phyloP scores from a whole-genome alignment of 495 filamentous ascomycete species.

The Trichoderma gamsii region DNA sequence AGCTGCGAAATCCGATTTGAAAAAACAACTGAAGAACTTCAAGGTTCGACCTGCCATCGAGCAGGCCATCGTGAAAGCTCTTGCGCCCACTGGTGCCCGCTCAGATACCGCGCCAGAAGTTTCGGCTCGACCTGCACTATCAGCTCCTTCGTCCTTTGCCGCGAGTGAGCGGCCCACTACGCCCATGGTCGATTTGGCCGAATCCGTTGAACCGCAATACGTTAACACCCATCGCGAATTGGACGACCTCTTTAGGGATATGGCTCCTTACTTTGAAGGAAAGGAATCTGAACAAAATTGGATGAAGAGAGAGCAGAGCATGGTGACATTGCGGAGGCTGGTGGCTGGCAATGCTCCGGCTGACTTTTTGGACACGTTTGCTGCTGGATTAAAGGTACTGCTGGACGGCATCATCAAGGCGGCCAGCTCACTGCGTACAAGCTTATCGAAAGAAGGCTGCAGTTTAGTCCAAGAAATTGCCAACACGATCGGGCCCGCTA shows the following conservation, averaged over 20 bases:
- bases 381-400: constrained; percentile 62
- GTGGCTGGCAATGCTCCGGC: constrained; percentile 77
- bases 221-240: constrained; percentile 76
- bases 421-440: constrained; percentile 80
- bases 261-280: constrained; percentile 79
- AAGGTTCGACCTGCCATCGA: constrained; percentile 82
- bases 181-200: constrained; percentile 53
- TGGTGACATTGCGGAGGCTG: constrained; percentile 67
- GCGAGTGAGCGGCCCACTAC: constrained; percentile 43
- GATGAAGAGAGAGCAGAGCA: constrained; percentile 72
- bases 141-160: constrained; percentile 42
- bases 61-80: constrained; percentile 65
- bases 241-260: constrained; percentile 73
- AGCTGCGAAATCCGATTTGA: constrained; percentile 79
- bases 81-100: constrained; percentile 53
- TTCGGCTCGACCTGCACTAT: constrained; percentile 36
- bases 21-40: constrained; percentile 69
- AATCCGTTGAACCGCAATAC: constrained; percentile 69
- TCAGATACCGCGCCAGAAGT: constrained; percentile 36
- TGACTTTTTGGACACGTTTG: constrained; percentile 63
- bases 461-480: constrained; percentile 82
- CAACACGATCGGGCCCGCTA: constrained; percentile 61
- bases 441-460: constrained; percentile 77
- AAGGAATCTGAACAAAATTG: constrained; percentile 89
- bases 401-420: constrained; percentile 89